Evolutionary conservation across 331 rosid species (phyloP), one percentile per base, ranked within the genome.

Genomic region (Malus hybrid): DNA sequence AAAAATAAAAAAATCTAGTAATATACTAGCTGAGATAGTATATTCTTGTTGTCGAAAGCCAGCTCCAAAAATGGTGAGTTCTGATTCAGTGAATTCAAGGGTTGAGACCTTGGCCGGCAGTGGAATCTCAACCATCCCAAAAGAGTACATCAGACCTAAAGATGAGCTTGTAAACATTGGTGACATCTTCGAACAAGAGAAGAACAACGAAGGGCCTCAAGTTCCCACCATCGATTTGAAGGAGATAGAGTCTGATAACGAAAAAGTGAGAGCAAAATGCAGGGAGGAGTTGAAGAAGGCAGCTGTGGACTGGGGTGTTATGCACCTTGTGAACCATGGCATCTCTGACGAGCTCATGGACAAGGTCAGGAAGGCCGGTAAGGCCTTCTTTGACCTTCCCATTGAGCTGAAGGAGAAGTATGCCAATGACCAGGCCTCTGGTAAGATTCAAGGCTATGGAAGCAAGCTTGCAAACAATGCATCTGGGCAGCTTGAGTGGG

Each of bases 311-410:
- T 93, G 97, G 97, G 97, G 97, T 3, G 97, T 93, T 22, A 88
- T 93, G 97, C 74, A 88, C 61, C 69, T 93, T 7, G 89, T 90
- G n/a, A 93, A 93, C 85, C 97, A 93, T 10, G 97, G 97, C 15
- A 83, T 93, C 61, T 60, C 90, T 0, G 75, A 83, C 11, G 91
- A 93, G 20, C 81, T 93, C 0, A 27, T 88, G 7, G 46, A 83
- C 4, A 36, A 87, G 0, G 75, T 93, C 4, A 88, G 73, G 78
- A 74, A 77, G 50, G 97, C 85, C 1, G 97, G 97, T 0, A 79
- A 71, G n/a, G 44, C 19, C 0, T 93, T 93, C 76, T 93, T 93
- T 20, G 68, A 76, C 22, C 90, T 84, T 0, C 85, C 96, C 0
- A 1, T 93, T 0, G 94, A 86, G 80, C 89, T 87, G 19, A 93